phyloP scores from a whole-genome alignment of 345 rosid genomes.

The Arabidopsis arenosa region DNA sequence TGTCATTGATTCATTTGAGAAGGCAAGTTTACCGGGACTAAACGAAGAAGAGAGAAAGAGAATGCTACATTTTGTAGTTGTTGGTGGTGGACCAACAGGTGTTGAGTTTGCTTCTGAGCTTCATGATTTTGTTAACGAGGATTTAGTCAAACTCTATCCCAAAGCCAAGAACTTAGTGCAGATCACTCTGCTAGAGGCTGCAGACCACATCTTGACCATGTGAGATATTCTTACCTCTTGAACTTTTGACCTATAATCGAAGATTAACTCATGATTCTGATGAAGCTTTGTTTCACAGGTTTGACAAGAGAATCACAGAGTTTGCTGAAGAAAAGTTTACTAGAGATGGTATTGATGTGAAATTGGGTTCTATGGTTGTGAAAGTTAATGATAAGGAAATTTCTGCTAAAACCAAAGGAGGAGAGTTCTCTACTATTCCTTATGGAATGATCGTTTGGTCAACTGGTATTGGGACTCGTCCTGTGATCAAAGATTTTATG shows the following conservation, averaged over 20 bases:
- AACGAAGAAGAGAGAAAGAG: slow-evolving; percentile 83
- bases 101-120: slow-evolving; percentile 98
- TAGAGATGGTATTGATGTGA: slow-evolving; percentile 87
- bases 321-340: slow-evolving; percentile 87
- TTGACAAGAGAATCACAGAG: slow-evolving; percentile 94
- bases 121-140: slow-evolving; percentile 85
- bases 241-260: neutral
- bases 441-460: slow-evolving; percentile 98
- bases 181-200: slow-evolving; percentile 91
- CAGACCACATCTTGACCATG: slow-evolving; percentile 92
- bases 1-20: slow-evolving; percentile 86
- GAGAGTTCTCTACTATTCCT: slow-evolving; percentile 60
- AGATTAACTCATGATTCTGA: neutral
- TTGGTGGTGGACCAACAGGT: slow-evolving; percentile 98
- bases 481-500: slow-evolving; percentile 86
- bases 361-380: slow-evolving; percentile 91
- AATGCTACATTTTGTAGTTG: slow-evolving; percentile 90
- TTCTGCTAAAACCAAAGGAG: slow-evolving; percentile 71
- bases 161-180: slow-evolving; percentile 57
- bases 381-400: slow-evolving; percentile 77
- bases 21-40: slow-evolving; percentile 77
- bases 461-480: slow-evolving; percentile 89
- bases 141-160: slow-evolving; percentile 81
- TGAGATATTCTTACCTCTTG: slow-evolving; percentile 41
- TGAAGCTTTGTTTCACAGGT: slow-evolving; percentile 56